Base-by-base conservation (phyloP, 257 asterid species). In the Solanum chilense region DNA sequence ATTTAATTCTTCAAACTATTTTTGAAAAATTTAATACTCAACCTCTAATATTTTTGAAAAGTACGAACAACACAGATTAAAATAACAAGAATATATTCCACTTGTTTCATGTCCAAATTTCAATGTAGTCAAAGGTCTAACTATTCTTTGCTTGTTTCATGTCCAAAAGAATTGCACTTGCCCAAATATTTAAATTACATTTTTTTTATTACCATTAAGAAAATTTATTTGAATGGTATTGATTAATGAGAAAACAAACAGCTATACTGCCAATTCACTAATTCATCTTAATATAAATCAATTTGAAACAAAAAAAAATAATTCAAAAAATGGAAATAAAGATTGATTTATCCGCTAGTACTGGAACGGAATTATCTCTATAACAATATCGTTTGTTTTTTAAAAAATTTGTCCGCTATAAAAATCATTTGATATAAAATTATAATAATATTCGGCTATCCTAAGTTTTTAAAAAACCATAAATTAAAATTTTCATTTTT, bases 11-110 rank as follows among this genome's bases (percentile, higher is more conserved):
- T 2, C 0, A 6, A 6, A 16, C 4, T 52, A 52, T 16, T 52
- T 52, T 52, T 0, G 2, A 1, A 1, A 0, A 0, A 6, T 16
- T 0, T 1, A 0, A 52, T 9, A 52, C 4, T 1, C 2, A 12
- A 5, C 5, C 6, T 1, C 5, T 0, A 1, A 45, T 0, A 45
- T 45, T 45, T 45, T 45, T 12, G 1, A 45, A 45, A 5, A 12
- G 1, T 45, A 2, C 0, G 0, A 14, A 3, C 20, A 5, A 14
- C 23, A 2, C 9, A 5, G 0, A 49, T 52, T 52, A 16, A 0
- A 0, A 52, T 4, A 52, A 52, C 23, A 2, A 52, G 62, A n/a
- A n/a, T n/a, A n/a, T n/a, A n/a, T n/a, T n/a, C n/a, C n/a, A n/a
- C n/a, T n/a, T n/a, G n/a, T n/a, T n/a, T n/a, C n/a, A n/a, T n/a